These are phyloP conservation scores for Hirschfeldia incana DNA, from an alignment of 345 rosid genomes.

Conservation along the genomic window DNA sequence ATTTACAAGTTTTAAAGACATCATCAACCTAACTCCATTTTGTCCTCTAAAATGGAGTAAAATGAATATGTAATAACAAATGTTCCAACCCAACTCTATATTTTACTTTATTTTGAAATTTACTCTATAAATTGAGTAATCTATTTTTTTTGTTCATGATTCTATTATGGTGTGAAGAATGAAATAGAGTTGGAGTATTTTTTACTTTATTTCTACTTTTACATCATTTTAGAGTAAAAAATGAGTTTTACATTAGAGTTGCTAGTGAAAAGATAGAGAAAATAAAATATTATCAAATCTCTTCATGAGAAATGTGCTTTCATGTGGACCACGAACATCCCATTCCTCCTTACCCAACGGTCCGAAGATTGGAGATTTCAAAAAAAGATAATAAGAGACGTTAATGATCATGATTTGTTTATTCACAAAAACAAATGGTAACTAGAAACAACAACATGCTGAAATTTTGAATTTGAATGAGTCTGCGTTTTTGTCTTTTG, in stretches of 20 bases:
- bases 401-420: slow-evolving; percentile 16
- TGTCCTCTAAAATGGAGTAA: no score
- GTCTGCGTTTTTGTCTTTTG: background rate
- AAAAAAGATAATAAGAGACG: slow-evolving; percentile 12
- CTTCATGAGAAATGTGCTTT: background rate
- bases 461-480: background rate
- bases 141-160: no score
- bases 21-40: no score
- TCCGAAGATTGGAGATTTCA: background rate
- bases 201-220: no score
- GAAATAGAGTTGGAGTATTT: no score
- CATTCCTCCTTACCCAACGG: slow-evolving; percentile 17
- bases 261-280: background rate
- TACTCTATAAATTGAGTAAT: no score
- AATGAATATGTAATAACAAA: no score
- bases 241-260: no score
- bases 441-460: background rate
- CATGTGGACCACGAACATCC: slow-evolving; percentile 23
- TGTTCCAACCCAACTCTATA: no score
- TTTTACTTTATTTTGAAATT: no score
- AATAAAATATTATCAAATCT: slow-evolving; percentile 5
- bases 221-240: no score
- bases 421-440: slow-evolving; percentile 2
- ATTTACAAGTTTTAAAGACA: background rate
- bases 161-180: no score